Conservation (phyloP, 257 asterid species). For the Thymus quinquecostatus region DNA sequence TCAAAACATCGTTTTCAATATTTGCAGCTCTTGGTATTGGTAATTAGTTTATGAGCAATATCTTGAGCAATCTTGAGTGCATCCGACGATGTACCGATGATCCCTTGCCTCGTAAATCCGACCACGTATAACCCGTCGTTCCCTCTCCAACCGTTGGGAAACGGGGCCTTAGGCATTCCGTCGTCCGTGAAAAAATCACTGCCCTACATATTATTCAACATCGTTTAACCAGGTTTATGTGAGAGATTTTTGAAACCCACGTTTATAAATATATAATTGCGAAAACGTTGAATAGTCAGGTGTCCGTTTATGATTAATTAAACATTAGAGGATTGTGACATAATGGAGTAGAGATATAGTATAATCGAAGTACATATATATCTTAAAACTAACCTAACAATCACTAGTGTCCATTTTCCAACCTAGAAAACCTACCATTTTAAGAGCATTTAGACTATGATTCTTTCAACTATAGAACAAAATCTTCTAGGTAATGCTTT, state of each 20-base stretch:
- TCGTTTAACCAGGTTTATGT: no score
- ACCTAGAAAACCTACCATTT: slow-evolving; percentile 31
- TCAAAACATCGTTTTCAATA: no score
- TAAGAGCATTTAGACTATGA: background rate
- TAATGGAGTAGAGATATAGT: no score
- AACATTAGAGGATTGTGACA: no score
- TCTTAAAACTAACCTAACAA: slow-evolving; percentile 18
- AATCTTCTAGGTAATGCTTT: slow-evolving; percentile 22
- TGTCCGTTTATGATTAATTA: no score
- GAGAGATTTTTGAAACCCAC: no score
- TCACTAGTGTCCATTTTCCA: background rate
- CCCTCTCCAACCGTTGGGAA: slow-evolving; percentile 31
- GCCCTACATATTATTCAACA: background rate
- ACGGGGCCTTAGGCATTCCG: slow-evolving; percentile 18
- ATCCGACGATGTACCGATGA: slow-evolving; percentile 27
- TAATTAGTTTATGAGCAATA: slow-evolving; percentile 19
- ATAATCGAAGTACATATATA: background rate
- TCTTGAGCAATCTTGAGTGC: slow-evolving; percentile 29
- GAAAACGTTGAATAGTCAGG: no score
- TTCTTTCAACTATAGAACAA: slow-evolving; percentile 13
- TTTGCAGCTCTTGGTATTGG: no score
- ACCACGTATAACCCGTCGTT: slow-evolving; percentile 25
- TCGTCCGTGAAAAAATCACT: slow-evolving; percentile 27
- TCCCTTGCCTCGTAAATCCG: slow-evolving; percentile 23
- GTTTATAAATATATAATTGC: no score